These are phyloP conservation scores for Trichoderma polysporum DNA, from an alignment of 2,329 filamentous ascomycete genomes.

Conservation along the genomic window DNA sequence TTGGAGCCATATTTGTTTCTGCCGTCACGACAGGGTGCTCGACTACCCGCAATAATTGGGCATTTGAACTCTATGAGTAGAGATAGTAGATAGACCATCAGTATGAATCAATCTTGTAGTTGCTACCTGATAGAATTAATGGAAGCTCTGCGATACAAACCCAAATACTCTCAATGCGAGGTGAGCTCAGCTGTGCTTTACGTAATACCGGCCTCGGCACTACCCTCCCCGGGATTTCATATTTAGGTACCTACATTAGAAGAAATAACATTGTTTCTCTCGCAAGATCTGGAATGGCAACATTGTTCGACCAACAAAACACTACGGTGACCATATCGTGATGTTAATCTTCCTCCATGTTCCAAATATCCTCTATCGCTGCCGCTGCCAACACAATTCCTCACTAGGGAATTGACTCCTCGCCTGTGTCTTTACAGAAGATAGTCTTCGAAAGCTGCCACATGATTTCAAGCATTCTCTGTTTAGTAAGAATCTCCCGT, in stretches of 20 bases:
- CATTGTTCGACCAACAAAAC: no score
- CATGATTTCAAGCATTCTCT: no score
- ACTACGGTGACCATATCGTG: no score
- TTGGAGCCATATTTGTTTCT: background rate
- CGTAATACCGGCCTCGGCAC: background rate
- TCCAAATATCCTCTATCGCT: no score
- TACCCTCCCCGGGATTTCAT: background rate
- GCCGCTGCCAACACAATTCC: no score
- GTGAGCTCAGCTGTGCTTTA: background rate
- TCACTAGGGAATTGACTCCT: no score
- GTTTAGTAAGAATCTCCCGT: no score
- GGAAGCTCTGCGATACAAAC: no score
- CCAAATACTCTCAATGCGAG: no score
- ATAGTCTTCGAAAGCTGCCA: no score
- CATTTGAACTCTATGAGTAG: background rate
- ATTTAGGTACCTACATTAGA: background rate
- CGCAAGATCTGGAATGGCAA: background rate
- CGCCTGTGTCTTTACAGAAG: no score
- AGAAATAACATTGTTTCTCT: background rate
- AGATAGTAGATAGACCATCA: background rate
- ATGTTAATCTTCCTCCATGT: no score
- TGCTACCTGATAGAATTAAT: background rate
- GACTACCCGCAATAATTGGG: background rate
- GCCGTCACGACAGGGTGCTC: background rate
- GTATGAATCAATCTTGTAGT: background rate